Evolutionary conservation across 139 green algal species (phyloP), one percentile per base, ranked within the genome.

Genomic region (Coelastrella sp.): DNA sequence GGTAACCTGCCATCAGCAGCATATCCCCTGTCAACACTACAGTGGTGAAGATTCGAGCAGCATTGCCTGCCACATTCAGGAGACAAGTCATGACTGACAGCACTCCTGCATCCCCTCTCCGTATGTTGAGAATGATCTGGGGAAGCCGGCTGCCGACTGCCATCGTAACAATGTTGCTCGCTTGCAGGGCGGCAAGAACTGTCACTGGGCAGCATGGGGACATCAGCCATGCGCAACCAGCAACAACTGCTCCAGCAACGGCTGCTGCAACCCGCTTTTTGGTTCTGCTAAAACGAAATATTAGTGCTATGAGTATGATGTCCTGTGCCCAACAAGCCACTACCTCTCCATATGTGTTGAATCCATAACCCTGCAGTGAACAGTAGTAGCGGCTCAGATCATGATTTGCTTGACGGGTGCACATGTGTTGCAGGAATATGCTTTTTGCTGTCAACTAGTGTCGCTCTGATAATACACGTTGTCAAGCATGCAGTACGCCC

Each of bases 61-160:
- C n/a, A 72, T 94, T 95, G 57, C 94, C 94, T 11, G 79, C 74
- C 13, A 97, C 86, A 63, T 95, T 96, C 38, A 98, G 89, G 8
- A 75, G 37, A 75, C 90, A 94, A 0, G 93, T 94, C 3, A 89
- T 81, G 15, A 92, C 62, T 8, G 89, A 93, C 69, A 98, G 88
- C 89, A 96, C 88, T 0, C 94, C 94, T n/a, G 91, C 89, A 81
- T 96, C 90, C 43, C 94, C 94, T 1, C 93, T 83, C 79, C 79
- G 66, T 9, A 88, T 25, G 85, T 98, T 98, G 25, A 98, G 84
- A 62, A 92, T 60, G 67, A 98, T 96, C 78, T 98, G 94, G 2
- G 93, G 93, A 35, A 97, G n/a, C 13, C 92, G 67, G 8, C 75
- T 88, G 37, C 87, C 87, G 27, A 94, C 38, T 2, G 90, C 85